phyloP scores from a whole-genome alignment of 352 stramenopile species.

The Phytopythium delawarense region DNA sequence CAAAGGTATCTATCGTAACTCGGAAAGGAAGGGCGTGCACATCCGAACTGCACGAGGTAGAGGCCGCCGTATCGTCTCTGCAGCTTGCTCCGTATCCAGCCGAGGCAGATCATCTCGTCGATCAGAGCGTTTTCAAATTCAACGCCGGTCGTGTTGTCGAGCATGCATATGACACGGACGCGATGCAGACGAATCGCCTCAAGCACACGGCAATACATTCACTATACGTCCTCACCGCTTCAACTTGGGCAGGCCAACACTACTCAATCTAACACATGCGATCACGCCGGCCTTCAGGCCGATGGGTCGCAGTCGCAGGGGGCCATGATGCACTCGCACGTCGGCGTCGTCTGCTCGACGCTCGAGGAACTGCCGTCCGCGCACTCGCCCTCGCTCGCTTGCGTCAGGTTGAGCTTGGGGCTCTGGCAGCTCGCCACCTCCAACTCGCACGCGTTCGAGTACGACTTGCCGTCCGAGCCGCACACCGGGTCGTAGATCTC shows the following conservation, averaged over 20 bases:
- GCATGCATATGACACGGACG: no score
- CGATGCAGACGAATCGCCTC: no score
- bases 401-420: constrained; percentile 18
- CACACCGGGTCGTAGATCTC: constrained; percentile 22
- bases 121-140: no score
- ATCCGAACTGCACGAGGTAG: neutral
- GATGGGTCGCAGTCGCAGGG: neutral
- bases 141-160: no score
- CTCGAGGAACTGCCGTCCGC: neutral
- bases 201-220: no score
- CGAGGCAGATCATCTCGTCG: no score
- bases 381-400: constrained; percentile 21
- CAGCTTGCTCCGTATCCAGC: neutral
- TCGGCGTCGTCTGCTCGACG: neutral
- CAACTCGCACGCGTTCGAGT: constrained; percentile 26
- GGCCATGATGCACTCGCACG: neutral
- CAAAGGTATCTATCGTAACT: neutral
- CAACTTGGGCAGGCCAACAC: no score
- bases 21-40: neutral
- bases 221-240: no score
- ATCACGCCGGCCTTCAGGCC: neutral
- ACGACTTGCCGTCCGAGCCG: constrained; percentile 27
- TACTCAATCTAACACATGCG: no score
- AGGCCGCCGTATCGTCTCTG: neutral
- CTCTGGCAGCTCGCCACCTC: constrained; percentile 24